Base-by-base conservation (phyloP, 768 basidiomycete genomes). In the Trametes meyenii region DNA sequence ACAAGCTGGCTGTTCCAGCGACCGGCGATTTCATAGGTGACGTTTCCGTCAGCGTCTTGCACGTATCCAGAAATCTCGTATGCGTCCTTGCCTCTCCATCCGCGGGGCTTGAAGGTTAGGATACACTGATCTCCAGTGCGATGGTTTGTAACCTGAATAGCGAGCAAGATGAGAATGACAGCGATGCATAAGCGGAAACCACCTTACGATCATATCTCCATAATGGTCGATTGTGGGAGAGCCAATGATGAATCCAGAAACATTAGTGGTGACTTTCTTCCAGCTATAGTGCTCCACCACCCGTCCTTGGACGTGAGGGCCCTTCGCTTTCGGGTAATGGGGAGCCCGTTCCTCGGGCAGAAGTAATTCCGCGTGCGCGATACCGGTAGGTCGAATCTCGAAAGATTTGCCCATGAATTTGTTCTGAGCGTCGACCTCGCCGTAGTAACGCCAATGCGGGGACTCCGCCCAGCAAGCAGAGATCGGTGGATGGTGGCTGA, bases 381-480 rank as follows among this genome's bases (percentile, higher is more conserved):
- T 81, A n/a, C 96, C 96, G 2, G 95, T 98, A 1, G 96, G 96
- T 24, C 93, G 78, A 67, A 98, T 97, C 78, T 98, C 96, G 70
- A 98, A 98, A 0, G 90, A 92, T 73, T 95, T 94, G 43, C 96
- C 96, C 83, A 94, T 89, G 74, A 98, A 97, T 75, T 88, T 96
- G 73, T 95, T 96, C 74, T 97, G 94, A 2, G 96, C 96, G 69
- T 97, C 96, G 55, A 98, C 96, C 79, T 94, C 92, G 68, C 95
- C 94, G 64, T 83, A 97, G 73, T 97, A 98, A 60, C 86, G 84
- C 94, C 94, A 98, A 42, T 77, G 75, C 0, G 92, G 92, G 0
- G 91, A 87, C 74, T 98, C 95, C 1, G 90, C 91, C 86, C 92
- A 96, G 73, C 96, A 98, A 8, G 96, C 95, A 4, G 93, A 94